These are phyloP conservation scores for Termitomyces sp. DNA, from an alignment of 768 basidiomycete genomes.

Conservation along the genomic window DNA sequence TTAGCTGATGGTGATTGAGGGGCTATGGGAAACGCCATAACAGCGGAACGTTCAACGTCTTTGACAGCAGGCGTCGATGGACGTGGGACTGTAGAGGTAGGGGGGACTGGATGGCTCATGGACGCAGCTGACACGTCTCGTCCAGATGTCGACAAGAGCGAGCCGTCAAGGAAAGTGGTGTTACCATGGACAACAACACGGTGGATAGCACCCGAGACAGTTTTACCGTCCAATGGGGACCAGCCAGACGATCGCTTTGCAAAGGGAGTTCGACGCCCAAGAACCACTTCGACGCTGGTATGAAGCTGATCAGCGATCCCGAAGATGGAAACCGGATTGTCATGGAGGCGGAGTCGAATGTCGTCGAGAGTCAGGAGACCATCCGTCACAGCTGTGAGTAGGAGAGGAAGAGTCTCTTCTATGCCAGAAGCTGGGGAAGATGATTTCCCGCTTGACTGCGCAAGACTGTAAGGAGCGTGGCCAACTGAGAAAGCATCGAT, in stretches of 20 bases:
- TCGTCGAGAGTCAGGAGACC: slow-evolving; percentile 80
- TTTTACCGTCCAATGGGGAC: slow-evolving; percentile 75
- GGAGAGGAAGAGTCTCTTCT: slow-evolving; percentile 82
- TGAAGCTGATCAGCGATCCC: slow-evolving; percentile 82
- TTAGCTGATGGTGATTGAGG: slow-evolving; percentile 30
- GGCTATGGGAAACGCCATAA: slow-evolving; percentile 24
- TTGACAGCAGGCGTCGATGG: slow-evolving; percentile 27
- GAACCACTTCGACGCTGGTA: slow-evolving; percentile 89
- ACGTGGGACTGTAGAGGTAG: slow-evolving; percentile 2
- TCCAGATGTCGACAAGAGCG: slow-evolving; percentile 57
- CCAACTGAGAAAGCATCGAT: slow-evolving; percentile 94
- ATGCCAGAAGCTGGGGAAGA: slow-evolving; percentile 75
- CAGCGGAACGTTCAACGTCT: slow-evolving; percentile 22
- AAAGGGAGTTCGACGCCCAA: slow-evolving; percentile 71
- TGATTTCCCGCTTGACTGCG: slow-evolving; percentile 54
- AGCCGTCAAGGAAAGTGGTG: slow-evolving; percentile 87
- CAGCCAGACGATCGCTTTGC: slow-evolving; percentile 50
- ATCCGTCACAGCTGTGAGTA: slow-evolving; percentile 81
- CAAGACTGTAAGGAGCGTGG: slow-evolving; percentile 73
- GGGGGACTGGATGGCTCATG: slow-evolving; percentile 35
- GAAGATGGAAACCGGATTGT: slow-evolving; percentile 92
- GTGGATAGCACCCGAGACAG: slow-evolving; percentile 75
- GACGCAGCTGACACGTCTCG: slow-evolving; percentile 69
- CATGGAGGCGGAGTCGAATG: slow-evolving; percentile 78
- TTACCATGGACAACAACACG: slow-evolving; percentile 88